Evolutionary conservation across 2,329 filamentous ascomycete genomes (phyloP), one percentile per base, ranked within the genome.

Genomic region (Chalaropsis ovoidea): DNA sequence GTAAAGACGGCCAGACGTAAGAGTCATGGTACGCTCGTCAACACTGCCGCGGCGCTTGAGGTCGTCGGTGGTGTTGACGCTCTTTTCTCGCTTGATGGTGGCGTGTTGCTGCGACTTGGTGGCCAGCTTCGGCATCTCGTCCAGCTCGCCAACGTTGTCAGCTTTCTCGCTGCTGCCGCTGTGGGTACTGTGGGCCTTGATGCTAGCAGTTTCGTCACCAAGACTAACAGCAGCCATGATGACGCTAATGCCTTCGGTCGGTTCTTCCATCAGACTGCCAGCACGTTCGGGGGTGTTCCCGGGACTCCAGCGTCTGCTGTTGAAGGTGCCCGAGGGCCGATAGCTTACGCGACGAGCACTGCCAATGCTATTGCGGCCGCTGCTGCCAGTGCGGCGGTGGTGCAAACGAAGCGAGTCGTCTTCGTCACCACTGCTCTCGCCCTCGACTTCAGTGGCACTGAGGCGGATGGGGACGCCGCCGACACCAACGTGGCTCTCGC

Each of bases 391-490:
- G 69, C 88, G 80, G 68, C 84, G 84, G 75, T 92, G 88, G 69
- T 85, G 80, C 76, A 81, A 71, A 67, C 80, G 67, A 31, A 62
- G 52, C 42, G 76, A 75, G 17, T 75, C 73, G 52, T 87, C 86
- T 61, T 90, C 88, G 56, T 90, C 87, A 63, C 90, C 89, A 72
- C 86, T 90, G 71, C 92, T 90, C 69, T 87, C 91, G 70, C 89
- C 90, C 71, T 95, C 91, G 15, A 97, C 89, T 75, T 99, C 94
- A 62, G 89, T 95, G n/a, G 94, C 93, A 74, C 90, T 95, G 68
- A 99, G 80, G 54, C 94, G 86, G 76, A 96, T 85, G 1, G 94
- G 94, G 47, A 97, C 92, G 65, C 90, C 91, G 49, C 86, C 84
- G 0, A 87, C 83, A 49, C 84, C 84, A 49, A 84, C 88, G 68